Evolutionary conservation across 1,284 basidiomycete genomes (phyloP).

Genomic region (Agroathelia rolfsii): DNA sequence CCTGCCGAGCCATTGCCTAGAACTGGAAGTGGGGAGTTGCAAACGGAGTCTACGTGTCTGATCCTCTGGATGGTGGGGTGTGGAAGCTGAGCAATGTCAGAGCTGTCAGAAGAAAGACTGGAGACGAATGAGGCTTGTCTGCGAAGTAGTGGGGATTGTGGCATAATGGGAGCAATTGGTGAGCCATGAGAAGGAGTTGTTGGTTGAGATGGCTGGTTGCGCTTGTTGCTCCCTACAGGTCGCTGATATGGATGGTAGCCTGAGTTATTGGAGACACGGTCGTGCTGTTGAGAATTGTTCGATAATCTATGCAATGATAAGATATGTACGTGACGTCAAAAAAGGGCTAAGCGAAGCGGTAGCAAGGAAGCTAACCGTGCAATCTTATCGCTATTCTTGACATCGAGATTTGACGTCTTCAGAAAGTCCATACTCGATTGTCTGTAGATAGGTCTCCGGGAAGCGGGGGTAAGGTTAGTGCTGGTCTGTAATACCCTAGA

Average conservation of each 20-base stretch:
- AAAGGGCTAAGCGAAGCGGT: conserved; percentile 6
- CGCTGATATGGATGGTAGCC: conserved; percentile 54
- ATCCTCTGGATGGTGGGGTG: conserved; percentile 19
- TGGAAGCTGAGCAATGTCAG: conserved; percentile 51
- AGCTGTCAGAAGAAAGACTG: conserved; percentile 54
- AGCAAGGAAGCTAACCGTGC: conserved; percentile 38
- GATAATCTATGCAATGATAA: conserved; percentile 40
- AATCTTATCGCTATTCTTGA: conserved; percentile 46
- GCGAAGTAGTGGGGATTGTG: too few relatives aligned
- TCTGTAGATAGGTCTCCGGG: conserved; percentile 53
- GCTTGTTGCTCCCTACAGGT: conserved; percentile 24
- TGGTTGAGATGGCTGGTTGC: conserved; percentile 13
- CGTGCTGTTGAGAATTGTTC: conserved; percentile 55
- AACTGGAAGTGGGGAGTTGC: conserved; percentile 31
- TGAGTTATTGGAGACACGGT: conserved; percentile 40
- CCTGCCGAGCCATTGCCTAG: conserved; percentile 16
- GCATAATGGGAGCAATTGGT: conserved; percentile 26
- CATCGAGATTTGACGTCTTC: conserved; percentile 31
- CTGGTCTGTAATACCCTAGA: conserved; percentile 30
- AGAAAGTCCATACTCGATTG: conserved; percentile 83
- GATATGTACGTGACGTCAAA: conserved; percentile 6
- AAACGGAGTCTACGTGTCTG: conserved; percentile 29
- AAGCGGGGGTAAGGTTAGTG: conserved; percentile 28
- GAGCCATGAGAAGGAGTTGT: conserved; percentile 27
- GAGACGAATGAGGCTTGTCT: too few relatives aligned